phyloP scores from a whole-genome alignment of 352 stramenopile species.

The Phytophthora boehmeriae region DNA sequence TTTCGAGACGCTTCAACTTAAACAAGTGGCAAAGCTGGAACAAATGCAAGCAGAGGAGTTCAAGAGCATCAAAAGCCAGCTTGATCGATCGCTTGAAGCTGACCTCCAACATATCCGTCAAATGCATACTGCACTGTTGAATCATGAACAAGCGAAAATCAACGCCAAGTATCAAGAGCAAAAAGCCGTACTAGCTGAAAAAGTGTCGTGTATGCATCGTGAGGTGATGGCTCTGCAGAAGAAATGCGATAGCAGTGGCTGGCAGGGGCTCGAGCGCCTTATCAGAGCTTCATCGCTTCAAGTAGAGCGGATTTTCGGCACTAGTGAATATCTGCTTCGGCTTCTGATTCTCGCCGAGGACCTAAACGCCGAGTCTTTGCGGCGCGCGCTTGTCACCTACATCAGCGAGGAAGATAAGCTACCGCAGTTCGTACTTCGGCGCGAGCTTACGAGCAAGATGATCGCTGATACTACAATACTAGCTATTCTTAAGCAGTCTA shows the following conservation, averaged over 20 bases:
- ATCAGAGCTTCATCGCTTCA: slow-evolving; percentile 57
- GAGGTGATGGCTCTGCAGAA: slow-evolving; percentile 55
- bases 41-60: slow-evolving; percentile 40
- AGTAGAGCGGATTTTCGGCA: slow-evolving; percentile 72
- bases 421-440: slow-evolving; percentile 67
- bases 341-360: slow-evolving; percentile 80
- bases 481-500: slow-evolving; percentile 59
- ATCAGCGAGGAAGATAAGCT: slow-evolving; percentile 51
- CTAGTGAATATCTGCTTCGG: slow-evolving; percentile 73
- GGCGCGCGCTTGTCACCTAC: slow-evolving; percentile 60
- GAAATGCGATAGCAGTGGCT: slow-evolving; percentile 52
- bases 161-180: slow-evolving; percentile 66
- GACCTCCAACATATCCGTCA: slow-evolving; percentile 67
- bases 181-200: slow-evolving; percentile 36
- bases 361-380: slow-evolving; percentile 60
- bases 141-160: slow-evolving; percentile 67
- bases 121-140: slow-evolving; percentile 63
- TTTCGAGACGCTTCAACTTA: slow-evolving; percentile 49
- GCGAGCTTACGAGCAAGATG: slow-evolving; percentile 78
- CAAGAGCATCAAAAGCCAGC: slow-evolving; percentile 43
- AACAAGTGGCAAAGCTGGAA: slow-evolving; percentile 49
- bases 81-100: slow-evolving; percentile 59
- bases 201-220: slow-evolving; percentile 49
- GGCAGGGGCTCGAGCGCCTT: slow-evolving; percentile 62
- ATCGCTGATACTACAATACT: slow-evolving; percentile 70